phyloP scores from a whole-genome alignment of 1,284 basidiomycete species.

The Earliella scabrosa region DNA sequence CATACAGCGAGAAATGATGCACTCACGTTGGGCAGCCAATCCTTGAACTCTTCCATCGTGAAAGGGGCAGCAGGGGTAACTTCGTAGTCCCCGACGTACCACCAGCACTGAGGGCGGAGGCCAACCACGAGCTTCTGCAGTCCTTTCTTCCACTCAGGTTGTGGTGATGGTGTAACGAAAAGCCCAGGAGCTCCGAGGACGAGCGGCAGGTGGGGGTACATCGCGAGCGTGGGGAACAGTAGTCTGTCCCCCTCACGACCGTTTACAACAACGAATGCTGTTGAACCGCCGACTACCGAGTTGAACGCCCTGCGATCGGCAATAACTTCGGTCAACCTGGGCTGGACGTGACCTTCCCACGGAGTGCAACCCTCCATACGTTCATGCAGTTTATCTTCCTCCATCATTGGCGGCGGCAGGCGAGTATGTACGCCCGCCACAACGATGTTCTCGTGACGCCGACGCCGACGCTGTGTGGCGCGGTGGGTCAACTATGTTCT shows the following conservation, averaged over 20 bases:
- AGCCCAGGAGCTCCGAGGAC: conserved; percentile 23
- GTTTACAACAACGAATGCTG: conserved; percentile 10
- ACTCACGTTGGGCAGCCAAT: conserved; percentile 19
- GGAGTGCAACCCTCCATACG: neutral
- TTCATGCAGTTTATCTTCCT: neutral
- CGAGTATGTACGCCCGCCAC: neutral
- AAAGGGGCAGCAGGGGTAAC: conserved; percentile 10
- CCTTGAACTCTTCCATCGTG: conserved; percentile 20
- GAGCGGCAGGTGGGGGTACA: conserved; percentile 25
- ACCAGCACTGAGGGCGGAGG: conserved; percentile 3
- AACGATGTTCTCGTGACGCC: too few relatives aligned
- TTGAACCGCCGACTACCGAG: conserved; percentile 19
- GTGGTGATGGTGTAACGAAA: conserved; percentile 5
- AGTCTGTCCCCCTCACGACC: conserved; percentile 10
- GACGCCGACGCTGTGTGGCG: too few relatives aligned
- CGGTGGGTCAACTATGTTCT: too few relatives aligned
- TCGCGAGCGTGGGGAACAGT: conserved; percentile 17
- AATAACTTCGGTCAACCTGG: conserved; percentile 6
- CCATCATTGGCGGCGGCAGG: neutral
- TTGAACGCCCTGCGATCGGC: conserved; percentile 22
- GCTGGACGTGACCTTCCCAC: conserved; percentile 13
- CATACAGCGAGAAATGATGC: neutral
- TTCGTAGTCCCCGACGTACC: conserved; percentile 30
- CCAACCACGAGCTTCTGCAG: conserved; percentile 21
- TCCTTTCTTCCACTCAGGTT: conserved; percentile 8